phyloP scores from a whole-genome alignment of 2,329 filamentous ascomycete species.

The Aspergillus caelatus region DNA sequence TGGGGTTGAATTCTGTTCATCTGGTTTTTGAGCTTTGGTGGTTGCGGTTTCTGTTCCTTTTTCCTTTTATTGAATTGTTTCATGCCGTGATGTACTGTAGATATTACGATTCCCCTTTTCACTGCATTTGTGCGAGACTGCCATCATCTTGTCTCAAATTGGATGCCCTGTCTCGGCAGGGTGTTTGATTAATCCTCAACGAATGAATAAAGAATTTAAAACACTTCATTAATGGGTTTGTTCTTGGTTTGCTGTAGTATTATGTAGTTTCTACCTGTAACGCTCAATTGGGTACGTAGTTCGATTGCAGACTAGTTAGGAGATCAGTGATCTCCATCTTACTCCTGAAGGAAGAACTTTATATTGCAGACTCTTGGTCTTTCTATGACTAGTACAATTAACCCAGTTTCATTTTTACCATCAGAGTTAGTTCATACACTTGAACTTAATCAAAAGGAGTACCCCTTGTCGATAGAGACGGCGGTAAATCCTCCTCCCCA shows the following conservation, averaged over 20 bases:
- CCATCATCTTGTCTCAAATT: slow-evolving; percentile 3
- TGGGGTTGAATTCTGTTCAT: neutral
- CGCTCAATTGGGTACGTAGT: too few relatives aligned
- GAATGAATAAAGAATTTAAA: neutral
- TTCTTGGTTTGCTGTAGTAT: too few relatives aligned
- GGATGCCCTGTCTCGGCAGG: neutral
- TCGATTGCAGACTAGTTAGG: too few relatives aligned
- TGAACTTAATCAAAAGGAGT: neutral
- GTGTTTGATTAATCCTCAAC: neutral
- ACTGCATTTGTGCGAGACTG: neutral
- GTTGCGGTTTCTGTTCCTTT: neutral
- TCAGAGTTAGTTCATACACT: neutral
- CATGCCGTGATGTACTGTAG: slow-evolving; percentile 8
- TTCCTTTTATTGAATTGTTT: neutral
- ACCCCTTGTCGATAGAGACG: slow-evolving; percentile 47
- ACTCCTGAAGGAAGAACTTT: too few relatives aligned
- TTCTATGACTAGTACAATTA: too few relatives aligned
- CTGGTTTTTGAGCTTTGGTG: neutral
- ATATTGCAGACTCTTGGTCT: too few relatives aligned
- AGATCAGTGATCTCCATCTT: too few relatives aligned
- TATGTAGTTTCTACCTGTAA: too few relatives aligned
- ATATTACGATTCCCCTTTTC: slow-evolving; percentile 13
- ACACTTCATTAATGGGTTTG: neutral
- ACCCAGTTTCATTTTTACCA: too few relatives aligned
- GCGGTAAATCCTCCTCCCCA: slow-evolving; percentile 61